These are phyloP conservation scores for Pythium pyrilobum DNA, from an alignment of 352 stramenopile genomes.

Conservation along the genomic window DNA sequence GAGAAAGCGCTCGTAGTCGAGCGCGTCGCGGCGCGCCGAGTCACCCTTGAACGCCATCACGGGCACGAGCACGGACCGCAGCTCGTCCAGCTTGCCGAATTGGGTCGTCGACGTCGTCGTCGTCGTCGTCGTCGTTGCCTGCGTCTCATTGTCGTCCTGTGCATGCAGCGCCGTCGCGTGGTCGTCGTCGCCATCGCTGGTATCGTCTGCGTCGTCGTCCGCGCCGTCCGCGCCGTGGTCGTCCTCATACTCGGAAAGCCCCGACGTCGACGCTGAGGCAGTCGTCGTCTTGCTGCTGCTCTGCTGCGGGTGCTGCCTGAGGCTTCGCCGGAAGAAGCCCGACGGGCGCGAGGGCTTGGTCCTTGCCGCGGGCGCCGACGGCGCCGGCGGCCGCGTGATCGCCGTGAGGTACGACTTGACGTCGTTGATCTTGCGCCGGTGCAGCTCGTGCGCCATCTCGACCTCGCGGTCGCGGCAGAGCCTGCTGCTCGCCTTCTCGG, in stretches of 20 bases:
- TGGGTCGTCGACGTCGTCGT: not conserved
- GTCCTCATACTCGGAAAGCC: not conserved
- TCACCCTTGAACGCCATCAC: conserved; percentile 21
- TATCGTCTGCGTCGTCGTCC: not conserved
- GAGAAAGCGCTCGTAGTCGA: conserved; percentile 16
- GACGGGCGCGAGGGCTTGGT: not conserved
- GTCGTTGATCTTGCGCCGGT: conserved; percentile 64
- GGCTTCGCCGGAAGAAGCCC: conserved; percentile 19
- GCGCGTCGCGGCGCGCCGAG: not conserved
- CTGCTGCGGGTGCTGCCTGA: conserved; percentile 14
- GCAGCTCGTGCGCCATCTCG: conserved; percentile 61
- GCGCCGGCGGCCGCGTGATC: conserved; percentile 21
- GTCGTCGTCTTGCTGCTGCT: not conserved
- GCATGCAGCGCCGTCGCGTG: too few relatives aligned
- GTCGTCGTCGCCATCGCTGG: not conserved
- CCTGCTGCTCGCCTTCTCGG: conserved; percentile 74
- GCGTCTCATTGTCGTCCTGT: too few relatives aligned
- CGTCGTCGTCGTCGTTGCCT: not conserved
- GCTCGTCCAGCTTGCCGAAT: conserved; percentile 47
- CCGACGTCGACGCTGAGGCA: too few relatives aligned
- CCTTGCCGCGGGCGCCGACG: conserved; percentile 11
- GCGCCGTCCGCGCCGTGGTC: not conserved
- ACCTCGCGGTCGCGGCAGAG: conserved; percentile 66
- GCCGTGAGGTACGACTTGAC: conserved; percentile 51
- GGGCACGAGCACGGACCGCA: conserved; percentile 28